Evolutionary conservation across 2,329 filamentous ascomycete species (phyloP).

Genomic region (Xylaria sp.): DNA sequence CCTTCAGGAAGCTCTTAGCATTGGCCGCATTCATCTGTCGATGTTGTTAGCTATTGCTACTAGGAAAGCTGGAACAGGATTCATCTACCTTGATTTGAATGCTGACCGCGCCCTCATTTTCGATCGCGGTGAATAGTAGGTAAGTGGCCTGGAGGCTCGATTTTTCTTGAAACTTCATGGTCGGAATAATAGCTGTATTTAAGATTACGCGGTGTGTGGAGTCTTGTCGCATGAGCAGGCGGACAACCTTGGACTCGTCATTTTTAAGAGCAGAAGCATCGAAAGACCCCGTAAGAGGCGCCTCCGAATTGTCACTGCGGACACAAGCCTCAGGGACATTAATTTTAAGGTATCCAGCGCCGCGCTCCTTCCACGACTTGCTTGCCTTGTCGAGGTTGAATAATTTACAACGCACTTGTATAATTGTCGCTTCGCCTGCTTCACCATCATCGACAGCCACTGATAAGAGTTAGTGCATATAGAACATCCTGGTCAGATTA

Average conservation of each 20-base stretch:
- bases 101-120: conserved; percentile 61
- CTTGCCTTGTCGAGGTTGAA: conserved; percentile 75
- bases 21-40: conserved; percentile 59
- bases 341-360: conserved; percentile 81
- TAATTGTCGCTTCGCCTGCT: conserved; percentile 76
- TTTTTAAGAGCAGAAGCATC: conserved; percentile 59
- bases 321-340: conserved; percentile 70
- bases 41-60: not conserved
- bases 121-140: conserved; percentile 69
- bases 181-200: conserved; percentile 80
- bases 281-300: conserved; percentile 58
- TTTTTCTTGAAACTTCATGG: conserved; percentile 80
- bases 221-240: conserved; percentile 90
- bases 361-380: conserved; percentile 87
- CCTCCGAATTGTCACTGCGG: conserved; percentile 58
- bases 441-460: conserved; percentile 83
- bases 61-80: not conserved
- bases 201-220: conserved; percentile 85
- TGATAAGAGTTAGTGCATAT: conserved; percentile 43
- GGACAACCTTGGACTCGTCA: conserved; percentile 61
- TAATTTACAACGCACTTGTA: conserved; percentile 81
- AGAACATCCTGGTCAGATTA: conserved; percentile 30
- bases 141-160: conserved; percentile 73
- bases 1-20: conserved; percentile 57
- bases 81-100: conserved; percentile 65